Percentiles rank a stretch among this genome's conserved stretches.
Conservation (phyloP, 768 basidiomycete genomes). For the Suillus bovinus region DNA sequence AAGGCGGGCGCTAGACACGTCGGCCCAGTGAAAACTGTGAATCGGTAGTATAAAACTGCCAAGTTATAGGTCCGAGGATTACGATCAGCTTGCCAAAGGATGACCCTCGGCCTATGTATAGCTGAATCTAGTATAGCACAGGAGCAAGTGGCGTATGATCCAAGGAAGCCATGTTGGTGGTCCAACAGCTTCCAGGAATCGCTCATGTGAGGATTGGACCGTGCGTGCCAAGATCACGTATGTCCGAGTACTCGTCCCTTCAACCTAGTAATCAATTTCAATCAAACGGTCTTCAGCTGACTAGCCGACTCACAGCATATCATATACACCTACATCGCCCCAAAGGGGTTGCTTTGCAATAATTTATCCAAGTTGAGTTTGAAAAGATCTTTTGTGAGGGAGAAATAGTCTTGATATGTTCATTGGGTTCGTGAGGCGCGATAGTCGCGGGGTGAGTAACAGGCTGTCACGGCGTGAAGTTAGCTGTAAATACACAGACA, state of each 20-base stretch:
- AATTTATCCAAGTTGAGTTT: conserved; percentile 5
- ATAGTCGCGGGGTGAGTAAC: conserved; percentile 1
- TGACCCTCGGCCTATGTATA: not conserved
- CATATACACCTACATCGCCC: not conserved
- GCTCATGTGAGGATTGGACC: no score
- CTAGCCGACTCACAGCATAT: not conserved
- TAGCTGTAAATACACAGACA: not conserved
- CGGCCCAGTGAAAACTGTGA: not conserved
- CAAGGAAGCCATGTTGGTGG: not conserved
- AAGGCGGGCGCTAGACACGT: conserved; percentile 1
- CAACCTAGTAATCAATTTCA: not conserved
- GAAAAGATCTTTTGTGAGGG: not conserved
- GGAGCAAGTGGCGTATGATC: not conserved
- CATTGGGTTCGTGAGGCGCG: not conserved
- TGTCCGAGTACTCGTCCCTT: not conserved
- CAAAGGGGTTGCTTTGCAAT: no score
- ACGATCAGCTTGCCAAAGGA: not conserved
- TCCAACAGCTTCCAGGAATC: not conserved
- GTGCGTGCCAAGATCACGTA: not conserved
- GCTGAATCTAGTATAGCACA: not conserved
- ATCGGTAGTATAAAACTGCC: not conserved
- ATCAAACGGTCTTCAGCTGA: not conserved
- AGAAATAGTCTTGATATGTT: not conserved
- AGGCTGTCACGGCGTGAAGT: not conserved
- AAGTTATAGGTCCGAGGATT: not conserved